phyloP scores from a whole-genome alignment of 495 filamentous ascomycete genomes.

The Cryomyces antarcticus region DNA sequence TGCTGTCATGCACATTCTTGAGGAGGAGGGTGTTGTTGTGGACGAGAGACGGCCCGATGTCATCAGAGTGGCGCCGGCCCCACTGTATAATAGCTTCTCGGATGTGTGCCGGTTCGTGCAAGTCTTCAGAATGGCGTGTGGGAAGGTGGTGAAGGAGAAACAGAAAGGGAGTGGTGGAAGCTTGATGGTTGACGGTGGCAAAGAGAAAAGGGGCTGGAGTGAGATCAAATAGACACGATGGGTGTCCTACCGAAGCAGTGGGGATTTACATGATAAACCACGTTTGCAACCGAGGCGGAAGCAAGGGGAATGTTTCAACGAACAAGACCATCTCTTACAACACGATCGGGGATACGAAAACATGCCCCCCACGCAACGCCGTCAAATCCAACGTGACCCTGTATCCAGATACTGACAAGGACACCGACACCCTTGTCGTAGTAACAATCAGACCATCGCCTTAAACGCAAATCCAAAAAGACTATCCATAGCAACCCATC shows the following conservation, averaged over 20 bases:
- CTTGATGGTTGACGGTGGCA: conserved; percentile 10
- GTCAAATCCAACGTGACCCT: too few species aligned
- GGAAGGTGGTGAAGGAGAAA: conserved; percentile 1
- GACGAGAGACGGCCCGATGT: conserved; percentile 86
- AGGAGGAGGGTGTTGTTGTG: conserved; percentile 52
- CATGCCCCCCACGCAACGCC: too few species aligned
- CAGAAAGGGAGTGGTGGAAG: conserved; percentile 1
- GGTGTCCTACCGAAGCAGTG: too few species aligned
- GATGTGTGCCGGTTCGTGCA: conserved; percentile 64
- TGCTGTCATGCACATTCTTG: conserved; percentile 42
- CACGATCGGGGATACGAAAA: too few species aligned
- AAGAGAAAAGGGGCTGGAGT: conserved; percentile 9
- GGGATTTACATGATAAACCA: too few species aligned
- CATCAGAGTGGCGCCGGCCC: conserved; percentile 75
- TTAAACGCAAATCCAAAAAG: conserved; percentile 50
- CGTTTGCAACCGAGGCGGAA: too few species aligned
- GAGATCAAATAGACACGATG: conserved; percentile 8
- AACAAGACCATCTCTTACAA: too few species aligned
- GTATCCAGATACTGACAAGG: too few species aligned
- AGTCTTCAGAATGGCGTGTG: conserved; percentile 31
- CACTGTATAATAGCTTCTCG: conserved; percentile 67
- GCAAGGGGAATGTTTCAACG: too few species aligned
- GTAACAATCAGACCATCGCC: too few species aligned
- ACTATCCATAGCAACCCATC: conserved; percentile 91
- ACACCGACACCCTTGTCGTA: too few species aligned